Conservation (phyloP, 2,329 filamentous ascomycete genomes). For the Pyricularia grisea region DNA sequence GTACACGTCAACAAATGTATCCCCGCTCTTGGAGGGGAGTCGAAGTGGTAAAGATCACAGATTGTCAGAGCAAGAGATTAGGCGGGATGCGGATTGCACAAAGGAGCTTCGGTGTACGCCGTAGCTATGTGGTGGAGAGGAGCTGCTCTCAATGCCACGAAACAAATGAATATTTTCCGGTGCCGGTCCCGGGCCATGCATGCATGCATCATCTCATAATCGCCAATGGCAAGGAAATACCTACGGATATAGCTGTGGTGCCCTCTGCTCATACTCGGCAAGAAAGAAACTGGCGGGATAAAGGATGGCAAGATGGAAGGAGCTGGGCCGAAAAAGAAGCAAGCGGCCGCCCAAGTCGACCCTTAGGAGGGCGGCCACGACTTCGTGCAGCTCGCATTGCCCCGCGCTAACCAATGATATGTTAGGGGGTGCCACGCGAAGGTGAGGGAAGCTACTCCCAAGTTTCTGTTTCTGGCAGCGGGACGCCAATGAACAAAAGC, state of each 20-base stretch:
- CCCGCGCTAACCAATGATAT: constrained; percentile 9
- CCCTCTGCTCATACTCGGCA: not conserved
- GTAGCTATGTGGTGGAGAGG: not conserved
- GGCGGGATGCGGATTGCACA: not conserved
- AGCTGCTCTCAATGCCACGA: not conserved
- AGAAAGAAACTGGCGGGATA: not conserved
- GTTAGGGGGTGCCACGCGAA: not conserved
- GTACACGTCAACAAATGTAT: no score
- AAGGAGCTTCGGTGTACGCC: not conserved
- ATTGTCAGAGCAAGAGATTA: not conserved
- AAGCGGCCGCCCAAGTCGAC: constrained; percentile 8
- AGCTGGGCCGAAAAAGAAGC: not conserved
- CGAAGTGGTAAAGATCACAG: no score
- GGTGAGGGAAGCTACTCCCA: not conserved
- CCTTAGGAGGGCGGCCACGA: constrained; percentile 40
- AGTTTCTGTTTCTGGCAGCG: not conserved
- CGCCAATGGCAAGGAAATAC: no score
- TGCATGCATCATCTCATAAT: not conserved
- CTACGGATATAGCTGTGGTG: not conserved
- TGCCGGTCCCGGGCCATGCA: not conserved
- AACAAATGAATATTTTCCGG: not conserved
- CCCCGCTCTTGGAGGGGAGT: no score
- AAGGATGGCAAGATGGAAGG: not conserved
- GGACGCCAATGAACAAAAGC: not conserved
- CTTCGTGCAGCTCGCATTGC: constrained; percentile 29